phyloP scores from a whole-genome alignment of 176 grass and related monocot species.

The Bolboschoenus planiculmis region DNA sequence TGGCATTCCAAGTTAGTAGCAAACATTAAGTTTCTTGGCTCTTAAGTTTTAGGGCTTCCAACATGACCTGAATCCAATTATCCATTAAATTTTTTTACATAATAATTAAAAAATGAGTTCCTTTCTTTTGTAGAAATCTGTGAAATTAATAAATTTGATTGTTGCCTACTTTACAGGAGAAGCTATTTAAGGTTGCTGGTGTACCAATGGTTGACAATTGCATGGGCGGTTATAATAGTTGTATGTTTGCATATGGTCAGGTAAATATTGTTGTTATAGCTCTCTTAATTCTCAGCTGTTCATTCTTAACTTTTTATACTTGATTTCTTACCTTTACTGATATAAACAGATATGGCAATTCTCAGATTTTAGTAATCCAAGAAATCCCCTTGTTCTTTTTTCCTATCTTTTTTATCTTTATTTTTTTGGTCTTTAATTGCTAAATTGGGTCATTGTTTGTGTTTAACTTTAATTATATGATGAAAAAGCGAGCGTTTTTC shows the following conservation, averaged over 20 bases:
- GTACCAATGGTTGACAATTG: conserved; percentile 97
- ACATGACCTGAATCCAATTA: neutral
- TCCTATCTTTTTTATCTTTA: neutral
- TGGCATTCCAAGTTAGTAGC: neutral
- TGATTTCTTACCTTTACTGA: neutral
- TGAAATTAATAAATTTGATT: neutral
- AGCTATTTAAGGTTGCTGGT: conserved; percentile 84
- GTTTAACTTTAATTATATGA: neutral
- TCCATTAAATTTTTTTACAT: neutral
- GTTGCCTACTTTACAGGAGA: conserved; percentile 44
- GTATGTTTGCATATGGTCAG: conserved; percentile 98
- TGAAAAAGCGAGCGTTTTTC: neutral
- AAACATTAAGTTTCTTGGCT: neutral
- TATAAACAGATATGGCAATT: neutral
- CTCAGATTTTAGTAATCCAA: neutral
- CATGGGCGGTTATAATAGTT: conserved; percentile 88
- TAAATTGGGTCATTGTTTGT: neutral
- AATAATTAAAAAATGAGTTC: neutral
- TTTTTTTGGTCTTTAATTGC: neutral
- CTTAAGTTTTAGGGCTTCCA: neutral
- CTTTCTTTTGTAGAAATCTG: neutral
- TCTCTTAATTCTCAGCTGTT: neutral
- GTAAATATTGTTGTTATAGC: conserved; percentile 29
- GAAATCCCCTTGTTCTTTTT: neutral
- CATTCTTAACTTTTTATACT: neutral